phyloP scores from a whole-genome alignment of 2,329 filamentous ascomycete genomes.

The Thielaviopsis cerberus region DNA sequence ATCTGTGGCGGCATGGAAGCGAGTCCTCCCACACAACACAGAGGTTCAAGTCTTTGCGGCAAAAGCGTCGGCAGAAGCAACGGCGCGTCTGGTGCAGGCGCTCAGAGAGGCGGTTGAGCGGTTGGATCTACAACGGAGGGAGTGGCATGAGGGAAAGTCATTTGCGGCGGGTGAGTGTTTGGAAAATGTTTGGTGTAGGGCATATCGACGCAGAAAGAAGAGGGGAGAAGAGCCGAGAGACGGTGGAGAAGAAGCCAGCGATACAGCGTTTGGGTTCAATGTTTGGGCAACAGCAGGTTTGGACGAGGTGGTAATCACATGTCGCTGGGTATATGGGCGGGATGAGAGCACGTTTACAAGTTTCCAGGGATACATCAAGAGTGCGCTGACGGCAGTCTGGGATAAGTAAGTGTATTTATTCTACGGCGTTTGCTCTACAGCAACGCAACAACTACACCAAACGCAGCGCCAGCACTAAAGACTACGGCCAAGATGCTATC shows the following conservation, averaged over 20 bases:
- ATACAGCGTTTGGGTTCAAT: slow-evolving; percentile 10
- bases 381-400: neutral
- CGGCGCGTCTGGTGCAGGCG: slow-evolving; percentile 20
- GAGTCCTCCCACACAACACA: slow-evolving; percentile 25
- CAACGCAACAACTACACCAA: no score
- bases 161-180: slow-evolving; percentile 43
- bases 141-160: slow-evolving; percentile 35
- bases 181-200: slow-evolving; percentile 63
- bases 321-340: slow-evolving; percentile 51
- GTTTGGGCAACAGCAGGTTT: slow-evolving; percentile 1
- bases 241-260: slow-evolving; percentile 8
- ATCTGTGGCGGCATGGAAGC: slow-evolving; percentile 22
- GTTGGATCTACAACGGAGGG: slow-evolving; percentile 44
- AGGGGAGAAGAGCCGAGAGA: slow-evolving; percentile 16
- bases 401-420: no score
- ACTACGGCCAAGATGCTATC: neutral
- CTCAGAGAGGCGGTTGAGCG: slow-evolving; percentile 29
- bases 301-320: neutral
- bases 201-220: slow-evolving; percentile 45
- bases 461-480: neutral
- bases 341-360: slow-evolving; percentile 67
- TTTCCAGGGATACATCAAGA: slow-evolving; percentile 61
- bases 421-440: no score
- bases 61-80: slow-evolving; percentile 23
- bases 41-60: slow-evolving; percentile 27